Evolutionary conservation across 2,329 filamentous ascomycete species (phyloP).

Genomic region (Hirsutella minnesotensis): DNA sequence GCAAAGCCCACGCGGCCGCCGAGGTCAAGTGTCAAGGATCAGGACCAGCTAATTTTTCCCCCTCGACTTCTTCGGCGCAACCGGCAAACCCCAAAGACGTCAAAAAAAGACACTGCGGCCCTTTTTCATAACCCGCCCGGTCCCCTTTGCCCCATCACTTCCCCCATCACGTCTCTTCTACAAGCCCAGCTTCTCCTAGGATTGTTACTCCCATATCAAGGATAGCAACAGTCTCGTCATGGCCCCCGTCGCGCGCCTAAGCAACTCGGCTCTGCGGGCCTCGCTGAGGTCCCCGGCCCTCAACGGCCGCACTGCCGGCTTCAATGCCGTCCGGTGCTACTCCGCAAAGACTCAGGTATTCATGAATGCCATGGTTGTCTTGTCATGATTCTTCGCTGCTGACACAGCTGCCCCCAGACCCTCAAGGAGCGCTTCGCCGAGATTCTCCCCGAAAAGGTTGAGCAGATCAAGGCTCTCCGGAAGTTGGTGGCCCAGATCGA

Average conservation of each 20-base stretch:
- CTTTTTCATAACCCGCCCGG: slow-evolving; percentile 15
- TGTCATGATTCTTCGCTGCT: background rate
- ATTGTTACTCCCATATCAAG: slow-evolving; percentile 11
- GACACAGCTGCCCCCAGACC: slow-evolving; percentile 42
- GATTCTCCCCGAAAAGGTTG: slow-evolving; percentile 88
- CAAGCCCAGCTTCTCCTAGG: slow-evolving; percentile 12
- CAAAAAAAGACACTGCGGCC: background rate
- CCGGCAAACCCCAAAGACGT: slow-evolving; percentile 4
- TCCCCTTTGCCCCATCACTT: slow-evolving; percentile 13
- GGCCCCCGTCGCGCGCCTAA: slow-evolving; percentile 73
- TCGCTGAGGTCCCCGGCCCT: slow-evolving; percentile 57
- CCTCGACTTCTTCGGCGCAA: slow-evolving; percentile 9
- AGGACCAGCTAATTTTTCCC: slow-evolving; percentile 8
- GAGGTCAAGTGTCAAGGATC: slow-evolving; percentile 1
- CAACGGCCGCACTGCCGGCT: slow-evolving; percentile 57
- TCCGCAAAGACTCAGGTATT: slow-evolving; percentile 83
- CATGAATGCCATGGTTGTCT: background rate
- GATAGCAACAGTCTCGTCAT: slow-evolving; percentile 35
- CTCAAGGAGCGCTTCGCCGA: slow-evolving; percentile 98
- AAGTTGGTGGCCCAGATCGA: slow-evolving; percentile 51
- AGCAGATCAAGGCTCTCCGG: slow-evolving; percentile 97
- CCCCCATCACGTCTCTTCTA: slow-evolving; percentile 21
- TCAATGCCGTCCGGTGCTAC: slow-evolving; percentile 81
- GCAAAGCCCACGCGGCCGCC: slow-evolving; percentile 1
- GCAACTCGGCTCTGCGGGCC: slow-evolving; percentile 71